Evolutionary conservation across 306 rosid species (phyloP).

Genomic region (Medicago lupulina): DNA sequence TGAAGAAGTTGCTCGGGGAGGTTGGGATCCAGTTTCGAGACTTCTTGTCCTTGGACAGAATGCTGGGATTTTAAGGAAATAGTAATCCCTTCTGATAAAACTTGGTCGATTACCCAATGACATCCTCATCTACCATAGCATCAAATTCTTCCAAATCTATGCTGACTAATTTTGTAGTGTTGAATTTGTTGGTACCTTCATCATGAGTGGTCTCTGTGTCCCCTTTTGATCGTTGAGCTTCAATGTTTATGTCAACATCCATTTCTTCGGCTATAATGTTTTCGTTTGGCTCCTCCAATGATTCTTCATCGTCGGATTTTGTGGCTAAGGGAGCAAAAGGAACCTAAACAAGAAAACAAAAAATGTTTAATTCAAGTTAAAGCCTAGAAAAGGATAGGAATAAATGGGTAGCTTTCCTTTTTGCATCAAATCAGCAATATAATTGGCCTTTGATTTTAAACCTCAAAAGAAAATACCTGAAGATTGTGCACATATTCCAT

Average conservation of each 20-base stretch:
- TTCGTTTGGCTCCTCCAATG: neutral
- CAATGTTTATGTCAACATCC: neutral
- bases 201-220: too few species aligned
- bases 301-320: too few species aligned
- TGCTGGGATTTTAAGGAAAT: neutral
- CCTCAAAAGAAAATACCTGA: neutral
- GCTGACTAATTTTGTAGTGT: too few species aligned
- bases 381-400: neutral
- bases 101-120: neutral
- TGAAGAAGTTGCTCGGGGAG: neutral
- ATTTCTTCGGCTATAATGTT: neutral
- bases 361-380: neutral
- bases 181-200: too few species aligned
- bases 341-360: neutral
- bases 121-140: neutral
- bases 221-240: neutral
- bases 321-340: neutral
- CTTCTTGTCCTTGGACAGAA: neutral
- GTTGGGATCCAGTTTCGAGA: too few species aligned
- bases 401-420: neutral
- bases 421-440: too few species aligned
- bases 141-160: neutral
- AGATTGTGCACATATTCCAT: neutral
- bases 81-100: neutral
- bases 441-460: too few species aligned